These are phyloP conservation scores for Penicillium hesseltinei DNA, from an alignment of 2,329 filamentous ascomycete species.

Conservation along the genomic window DNA sequence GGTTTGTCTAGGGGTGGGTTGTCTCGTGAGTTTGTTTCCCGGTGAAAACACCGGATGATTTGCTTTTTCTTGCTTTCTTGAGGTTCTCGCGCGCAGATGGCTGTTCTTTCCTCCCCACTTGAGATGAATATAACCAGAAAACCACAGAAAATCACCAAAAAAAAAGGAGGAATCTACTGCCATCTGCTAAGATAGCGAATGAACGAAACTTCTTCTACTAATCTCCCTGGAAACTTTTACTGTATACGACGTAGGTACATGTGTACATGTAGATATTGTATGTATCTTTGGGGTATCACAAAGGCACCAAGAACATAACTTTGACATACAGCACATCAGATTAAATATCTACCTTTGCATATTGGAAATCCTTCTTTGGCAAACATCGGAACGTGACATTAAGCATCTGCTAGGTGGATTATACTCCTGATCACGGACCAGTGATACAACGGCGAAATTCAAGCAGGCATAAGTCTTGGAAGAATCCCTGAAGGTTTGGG, in stretches of 20 bases:
- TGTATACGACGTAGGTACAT: neutral
- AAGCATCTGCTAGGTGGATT: conserved; percentile 5
- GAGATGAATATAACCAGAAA: neutral
- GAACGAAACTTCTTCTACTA: neutral
- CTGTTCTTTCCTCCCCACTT: neutral
- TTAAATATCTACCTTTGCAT: neutral
- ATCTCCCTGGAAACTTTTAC: neutral
- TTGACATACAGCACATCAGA: neutral
- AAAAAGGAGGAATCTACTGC: neutral
- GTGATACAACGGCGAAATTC: neutral
- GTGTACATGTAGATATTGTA: neutral
- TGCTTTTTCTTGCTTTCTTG: neutral
- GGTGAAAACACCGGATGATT: neutral
- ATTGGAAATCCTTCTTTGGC: neutral
- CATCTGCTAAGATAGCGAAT: neutral
- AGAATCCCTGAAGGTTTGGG: neutral
- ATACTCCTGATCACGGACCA: neutral
- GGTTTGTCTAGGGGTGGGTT: neutral
- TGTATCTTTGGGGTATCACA: neutral
- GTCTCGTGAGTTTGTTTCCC: neutral
- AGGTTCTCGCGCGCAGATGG: neutral
- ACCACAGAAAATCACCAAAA: neutral
- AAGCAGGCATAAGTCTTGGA: neutral
- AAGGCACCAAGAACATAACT: no score
- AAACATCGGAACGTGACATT: conserved; percentile 32